These are phyloP conservation scores for Arthrinium phaeospermum DNA, from an alignment of 2,329 filamentous ascomycete genomes.

Conservation along the genomic window DNA sequence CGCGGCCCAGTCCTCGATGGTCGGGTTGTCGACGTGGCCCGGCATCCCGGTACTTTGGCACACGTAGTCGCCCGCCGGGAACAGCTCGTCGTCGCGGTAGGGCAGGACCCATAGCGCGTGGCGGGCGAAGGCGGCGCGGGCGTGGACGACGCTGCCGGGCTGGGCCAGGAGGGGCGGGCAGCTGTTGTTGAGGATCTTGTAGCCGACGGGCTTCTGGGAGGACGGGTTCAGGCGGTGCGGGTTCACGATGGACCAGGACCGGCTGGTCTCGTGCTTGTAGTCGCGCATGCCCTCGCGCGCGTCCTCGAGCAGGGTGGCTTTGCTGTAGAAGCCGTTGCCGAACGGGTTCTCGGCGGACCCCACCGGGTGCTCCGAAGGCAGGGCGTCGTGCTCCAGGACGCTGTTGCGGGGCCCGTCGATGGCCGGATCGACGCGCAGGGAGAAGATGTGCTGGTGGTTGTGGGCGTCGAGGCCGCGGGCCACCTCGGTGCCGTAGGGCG, in stretches of 20 bases:
- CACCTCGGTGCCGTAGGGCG: slow-evolving; percentile 24
- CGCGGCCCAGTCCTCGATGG: slow-evolving; percentile 49
- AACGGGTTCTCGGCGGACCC: slow-evolving; percentile 46
- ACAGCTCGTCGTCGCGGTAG: slow-evolving; percentile 63
- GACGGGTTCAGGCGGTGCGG: slow-evolving; percentile 49
- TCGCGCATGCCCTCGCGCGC: slow-evolving; percentile 53
- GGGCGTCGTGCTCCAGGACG: slow-evolving; percentile 62
- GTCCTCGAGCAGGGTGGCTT: slow-evolving; percentile 46
- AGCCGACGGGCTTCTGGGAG: slow-evolving; percentile 54
- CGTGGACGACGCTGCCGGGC: slow-evolving; percentile 57
- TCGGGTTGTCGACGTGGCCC: slow-evolving; percentile 50
- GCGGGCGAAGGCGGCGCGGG: slow-evolving; percentile 43
- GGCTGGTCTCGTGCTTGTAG: slow-evolving; percentile 59
- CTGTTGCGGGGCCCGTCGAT: slow-evolving; percentile 57
- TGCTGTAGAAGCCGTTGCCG: slow-evolving; percentile 52
- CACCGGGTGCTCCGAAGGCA: slow-evolving; percentile 56
- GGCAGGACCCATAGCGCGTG: slow-evolving; percentile 62
- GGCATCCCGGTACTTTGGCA: slow-evolving; percentile 57
- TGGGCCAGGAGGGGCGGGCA: slow-evolving; percentile 56
- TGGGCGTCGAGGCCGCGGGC: slow-evolving; percentile 20
- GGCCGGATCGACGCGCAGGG: slow-evolving; percentile 66
- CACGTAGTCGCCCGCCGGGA: slow-evolving; percentile 64
- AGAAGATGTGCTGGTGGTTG: slow-evolving; percentile 80
- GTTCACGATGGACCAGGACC: slow-evolving; percentile 46
- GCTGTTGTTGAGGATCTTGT: slow-evolving; percentile 48